Base-by-base conservation (phyloP, 352 stramenopile species). In the Pythium aquatile region DNA sequence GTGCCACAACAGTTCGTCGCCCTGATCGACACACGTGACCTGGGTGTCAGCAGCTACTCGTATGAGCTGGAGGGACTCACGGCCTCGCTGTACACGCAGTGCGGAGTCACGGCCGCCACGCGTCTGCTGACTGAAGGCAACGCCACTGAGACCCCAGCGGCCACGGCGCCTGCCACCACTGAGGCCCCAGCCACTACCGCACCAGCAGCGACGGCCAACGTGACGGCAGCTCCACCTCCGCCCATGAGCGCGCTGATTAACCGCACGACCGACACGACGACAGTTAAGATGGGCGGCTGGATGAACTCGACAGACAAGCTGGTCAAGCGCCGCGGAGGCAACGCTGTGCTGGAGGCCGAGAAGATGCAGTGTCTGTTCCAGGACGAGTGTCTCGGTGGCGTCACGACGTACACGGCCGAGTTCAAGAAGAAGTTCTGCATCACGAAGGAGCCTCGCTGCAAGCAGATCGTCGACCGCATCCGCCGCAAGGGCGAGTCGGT, bases 31-130 rank as follows among this genome's bases (percentile, higher is more conserved):
- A 58, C 58, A 1, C 61, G 59, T 4, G 56, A 70, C 24, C 32
- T 78, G 1, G 71, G 71, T n/a, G 17, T 26, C 2, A 62, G 55
- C 68, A 78, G 68, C 47, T 78, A 78, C 54, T 60, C 67, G 60
- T 78, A 73, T 59, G 59, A 75, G n/a, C 49, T 74, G 0, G 30
- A 68, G 33, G 70, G 66, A 6, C 44, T 69, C 0, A 14, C 70
- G 7, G 63, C 32, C 32, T 47, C 29, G 17, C 40, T 77, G 3
- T 77, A 68, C 48, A 65, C 33, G 6, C 10, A 54, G 17, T 74
- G 70, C 24, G 61, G 61, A 14, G 40, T 33, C 16, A 40, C 52
- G 9, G 17, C 52, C 3, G n/a, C 52, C 9, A 58, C 52, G 20
- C 35, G 30, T 14, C 17, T 30, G 30, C 30, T 58, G n/a, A 13